Evolutionary conservation across 1,284 basidiomycete genomes (phyloP).

Genomic region (Cryptococcus depauperatus): DNA sequence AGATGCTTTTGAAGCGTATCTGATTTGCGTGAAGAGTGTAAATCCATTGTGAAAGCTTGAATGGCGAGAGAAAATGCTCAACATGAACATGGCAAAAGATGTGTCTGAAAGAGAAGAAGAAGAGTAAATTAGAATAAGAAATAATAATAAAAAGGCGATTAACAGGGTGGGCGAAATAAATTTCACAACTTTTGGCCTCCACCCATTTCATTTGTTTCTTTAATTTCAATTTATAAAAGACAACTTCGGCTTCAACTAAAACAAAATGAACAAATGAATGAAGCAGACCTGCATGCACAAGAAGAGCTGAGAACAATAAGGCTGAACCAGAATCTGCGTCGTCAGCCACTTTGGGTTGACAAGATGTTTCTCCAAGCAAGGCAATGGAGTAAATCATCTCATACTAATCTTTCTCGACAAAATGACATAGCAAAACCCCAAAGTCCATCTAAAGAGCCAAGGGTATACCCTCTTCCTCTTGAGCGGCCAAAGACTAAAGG

Average conservation of each 20-base stretch:
- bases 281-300: constrained; percentile 5
- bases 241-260: too few relatives aligned
- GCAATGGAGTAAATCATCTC: constrained; percentile 12
- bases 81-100: too few relatives aligned
- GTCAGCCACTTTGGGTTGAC: constrained; percentile 28
- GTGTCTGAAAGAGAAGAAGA: too few relatives aligned
- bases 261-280: too few relatives aligned
- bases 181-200: too few relatives aligned
- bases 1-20: constrained; percentile 88
- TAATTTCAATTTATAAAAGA: too few relatives aligned
- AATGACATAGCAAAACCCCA: constrained; percentile 14
- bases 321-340: constrained; percentile 22
- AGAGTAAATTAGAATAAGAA: too few relatives aligned
- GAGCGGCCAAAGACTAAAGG: background rate
- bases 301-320: constrained; percentile 25
- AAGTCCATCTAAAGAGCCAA: constrained; percentile 15
- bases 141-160: too few relatives aligned
- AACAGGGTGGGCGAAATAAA: too few relatives aligned
- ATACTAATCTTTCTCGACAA: background rate
- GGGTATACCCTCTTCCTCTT: constrained; percentile 25
- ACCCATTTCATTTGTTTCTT: too few relatives aligned
- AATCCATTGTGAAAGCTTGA: too few relatives aligned
- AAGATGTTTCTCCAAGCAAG: constrained; percentile 30
- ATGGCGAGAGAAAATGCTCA: background rate
- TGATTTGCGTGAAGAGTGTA: constrained; percentile 27